Conservation (phyloP, 345 rosid species). For the Linum usitatissimum region DNA sequence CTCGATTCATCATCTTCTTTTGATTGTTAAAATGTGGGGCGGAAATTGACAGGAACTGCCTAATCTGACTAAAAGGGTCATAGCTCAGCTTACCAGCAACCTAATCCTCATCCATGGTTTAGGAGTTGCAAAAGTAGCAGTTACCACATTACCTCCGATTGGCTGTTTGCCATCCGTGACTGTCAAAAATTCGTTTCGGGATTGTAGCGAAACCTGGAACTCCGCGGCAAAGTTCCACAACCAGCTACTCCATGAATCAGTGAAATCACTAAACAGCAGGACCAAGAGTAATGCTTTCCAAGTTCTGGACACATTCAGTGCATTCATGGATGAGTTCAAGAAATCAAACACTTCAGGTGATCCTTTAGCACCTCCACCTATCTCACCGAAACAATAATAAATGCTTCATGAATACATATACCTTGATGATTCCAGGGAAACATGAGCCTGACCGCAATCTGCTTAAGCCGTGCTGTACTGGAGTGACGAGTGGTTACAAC, state of each 20-base stretch:
- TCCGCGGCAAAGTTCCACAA: conserved; percentile 23
- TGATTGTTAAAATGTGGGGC: neutral
- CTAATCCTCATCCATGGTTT: conserved; percentile 18
- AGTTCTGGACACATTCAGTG: conserved; percentile 22
- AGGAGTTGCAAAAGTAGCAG: conserved; percentile 29
- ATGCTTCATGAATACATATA: too few relatives aligned
- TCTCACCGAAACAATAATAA: too few relatives aligned
- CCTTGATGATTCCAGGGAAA: conserved; percentile 15
- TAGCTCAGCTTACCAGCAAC: conserved; percentile 18
- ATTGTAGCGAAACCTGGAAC: conserved; percentile 22
- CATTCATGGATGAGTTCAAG: conserved; percentile 23
- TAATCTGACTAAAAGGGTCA: conserved; percentile 7
- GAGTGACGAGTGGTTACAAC: conserved; percentile 4
- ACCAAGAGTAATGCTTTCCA: conserved; percentile 1
- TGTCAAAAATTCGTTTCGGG: conserved; percentile 13
- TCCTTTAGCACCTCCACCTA: neutral
- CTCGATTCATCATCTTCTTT: neutral
- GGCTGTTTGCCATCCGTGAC: conserved; percentile 30
- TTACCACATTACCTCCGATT: conserved; percentile 17
- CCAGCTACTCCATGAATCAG: conserved; percentile 8
- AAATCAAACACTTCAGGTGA: conserved; percentile 1
- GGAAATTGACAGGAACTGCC: conserved; percentile 12
- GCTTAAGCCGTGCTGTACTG: conserved; percentile 39
- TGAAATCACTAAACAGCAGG: conserved; percentile 16
- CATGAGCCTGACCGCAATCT: conserved; percentile 5